Evolutionary conservation across 1,139 yeast genomes (phyloP), one percentile per base, ranked within the genome.

Genomic region (Arxiozyma slooffiae): DNA sequence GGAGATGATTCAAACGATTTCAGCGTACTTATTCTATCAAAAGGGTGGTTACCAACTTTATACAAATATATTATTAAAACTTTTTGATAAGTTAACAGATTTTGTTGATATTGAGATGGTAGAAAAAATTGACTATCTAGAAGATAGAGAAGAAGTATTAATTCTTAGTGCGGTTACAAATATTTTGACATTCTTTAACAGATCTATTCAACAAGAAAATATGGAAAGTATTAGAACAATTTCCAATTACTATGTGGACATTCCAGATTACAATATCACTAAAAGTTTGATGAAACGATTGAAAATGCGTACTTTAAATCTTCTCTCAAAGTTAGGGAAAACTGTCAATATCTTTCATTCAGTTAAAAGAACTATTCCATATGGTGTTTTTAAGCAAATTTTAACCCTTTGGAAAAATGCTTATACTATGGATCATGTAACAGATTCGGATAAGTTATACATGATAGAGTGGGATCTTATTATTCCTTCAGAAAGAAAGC

Each of bases 11-110:
- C 63, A 70, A 44, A 77, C 82, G 0, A 62, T 80, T 0, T 73
- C 79, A 39, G 74, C 74, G 0, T 68, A 78, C 24, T 59, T 73
- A 7, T 73, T 79, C 51, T 67, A 78, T 52, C 81, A 79, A 56
- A 57, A 64, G 24, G 78, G 74, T 2, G 80, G 79, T 8, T 75
- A 70, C 57, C 50, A 53, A 38, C 23, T 59, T 9, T 64, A 63
- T 38, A 47, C 50, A 8, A 62, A 61, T 2, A 52, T 61, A 8
- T 50, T 60, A 8, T 54, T 52, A 26, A 48, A 50, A 7, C 53
- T 64, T 6, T 59, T 61, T 34, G 44, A 48, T 1, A 54, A 54
- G 18, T 46, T 61, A 46, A 50, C 59, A 38, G 52, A 51, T 7
- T 68, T 68, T 16, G 57, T 61, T 18, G 60, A 68, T 30, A 59